Conservation (phyloP, 805 yeast genomes). For the Lipomyces spencermartinsiae region DNA sequence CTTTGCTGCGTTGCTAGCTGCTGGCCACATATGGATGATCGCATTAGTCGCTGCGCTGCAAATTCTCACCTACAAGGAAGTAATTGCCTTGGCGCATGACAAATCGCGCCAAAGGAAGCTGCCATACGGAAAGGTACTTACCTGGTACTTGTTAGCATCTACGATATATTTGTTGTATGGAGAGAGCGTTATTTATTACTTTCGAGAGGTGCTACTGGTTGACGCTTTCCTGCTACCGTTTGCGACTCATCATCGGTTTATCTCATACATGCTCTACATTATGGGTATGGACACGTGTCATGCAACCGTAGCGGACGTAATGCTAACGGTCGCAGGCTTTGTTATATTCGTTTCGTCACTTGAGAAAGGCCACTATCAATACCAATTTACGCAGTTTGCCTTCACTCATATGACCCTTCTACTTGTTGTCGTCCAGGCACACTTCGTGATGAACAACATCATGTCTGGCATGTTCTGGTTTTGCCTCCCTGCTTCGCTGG, state of each 20-base stretch:
- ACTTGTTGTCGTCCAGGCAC: conserved; percentile 91
- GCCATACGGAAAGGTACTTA: conserved; percentile 54
- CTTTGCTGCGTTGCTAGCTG: conserved; percentile 70
- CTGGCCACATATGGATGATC: conserved; percentile 87
- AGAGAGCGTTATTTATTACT: conserved; percentile 73
- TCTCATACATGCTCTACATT: conserved; percentile 77
- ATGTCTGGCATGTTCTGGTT: conserved; percentile 96
- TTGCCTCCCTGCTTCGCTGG: conserved; percentile 86
- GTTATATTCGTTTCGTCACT: conserved; percentile 87
- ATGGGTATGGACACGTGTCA: conserved; percentile 27
- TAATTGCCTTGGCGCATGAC: conserved; percentile 83
- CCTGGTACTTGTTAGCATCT: conserved; percentile 66
- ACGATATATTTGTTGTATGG: conserved; percentile 91
- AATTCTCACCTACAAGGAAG: conserved; percentile 85
- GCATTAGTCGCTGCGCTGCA: conserved; percentile 74
- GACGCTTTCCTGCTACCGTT: conserved; percentile 62
- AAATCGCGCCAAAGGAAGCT: conserved; percentile 81
- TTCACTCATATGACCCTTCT: conserved; percentile 92
- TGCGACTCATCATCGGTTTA: conserved; percentile 79
- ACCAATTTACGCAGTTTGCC: conserved; percentile 93
- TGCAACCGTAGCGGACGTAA: not conserved
- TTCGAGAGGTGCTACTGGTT: conserved; percentile 59
- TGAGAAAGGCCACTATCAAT: conserved; percentile 84
- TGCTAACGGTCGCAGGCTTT: conserved; percentile 62
- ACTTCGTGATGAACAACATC: conserved; percentile 86